These are phyloP conservation scores for Daldinia loculata DNA, from an alignment of 495 filamentous ascomycete genomes.

Conservation along the genomic window DNA sequence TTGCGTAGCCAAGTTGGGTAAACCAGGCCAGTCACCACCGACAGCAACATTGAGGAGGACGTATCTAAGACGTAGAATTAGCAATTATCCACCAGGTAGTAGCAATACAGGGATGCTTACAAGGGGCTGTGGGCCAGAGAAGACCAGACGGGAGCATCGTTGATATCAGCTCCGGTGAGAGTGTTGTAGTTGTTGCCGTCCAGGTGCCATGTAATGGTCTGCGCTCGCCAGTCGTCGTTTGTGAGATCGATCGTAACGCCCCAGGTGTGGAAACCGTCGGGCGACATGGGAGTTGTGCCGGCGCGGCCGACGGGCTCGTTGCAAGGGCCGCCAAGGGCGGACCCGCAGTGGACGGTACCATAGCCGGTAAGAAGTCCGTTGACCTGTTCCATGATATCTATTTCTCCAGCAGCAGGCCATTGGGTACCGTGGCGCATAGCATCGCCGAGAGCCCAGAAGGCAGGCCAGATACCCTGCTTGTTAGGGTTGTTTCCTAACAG, in stretches of 20 bases:
- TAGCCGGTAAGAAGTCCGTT: slow-evolving; percentile 55
- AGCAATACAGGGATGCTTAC: slow-evolving; percentile 16
- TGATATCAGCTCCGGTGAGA: slow-evolving; percentile 52
- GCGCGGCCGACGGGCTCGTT: slow-evolving; percentile 55
- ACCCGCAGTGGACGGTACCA: slow-evolving; percentile 61
- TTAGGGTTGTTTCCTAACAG: slow-evolving; percentile 52
- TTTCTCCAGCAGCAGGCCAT: slow-evolving; percentile 62
- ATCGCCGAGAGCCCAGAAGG: slow-evolving; percentile 63
- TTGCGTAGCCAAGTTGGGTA: slow-evolving; percentile 46
- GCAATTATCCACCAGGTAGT: neutral
- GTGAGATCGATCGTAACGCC: slow-evolving; percentile 55
- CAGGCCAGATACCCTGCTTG: slow-evolving; percentile 63
- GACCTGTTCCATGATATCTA: slow-evolving; percentile 63
- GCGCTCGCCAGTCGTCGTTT: slow-evolving; percentile 51
- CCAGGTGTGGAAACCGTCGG: slow-evolving; percentile 58
- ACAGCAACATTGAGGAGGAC: slow-evolving; percentile 61
- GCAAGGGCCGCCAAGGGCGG: slow-evolving; percentile 52
- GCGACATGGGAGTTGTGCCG: slow-evolving; percentile 42
- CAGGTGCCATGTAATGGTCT: slow-evolving; percentile 57
- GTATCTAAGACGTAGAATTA: slow-evolving; percentile 39
- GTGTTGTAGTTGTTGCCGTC: slow-evolving; percentile 54
- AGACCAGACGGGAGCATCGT: slow-evolving; percentile 54
- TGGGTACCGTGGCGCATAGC: slow-evolving; percentile 56
- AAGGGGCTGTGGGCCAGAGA: slow-evolving; percentile 57
- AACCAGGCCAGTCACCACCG: slow-evolving; percentile 56